A percentile compares a stretch with the other conserved stretches of the same genome.
Conservation (phyloP, 2,329 filamentous ascomycete species). For the Verruconis gallopava region DNA sequence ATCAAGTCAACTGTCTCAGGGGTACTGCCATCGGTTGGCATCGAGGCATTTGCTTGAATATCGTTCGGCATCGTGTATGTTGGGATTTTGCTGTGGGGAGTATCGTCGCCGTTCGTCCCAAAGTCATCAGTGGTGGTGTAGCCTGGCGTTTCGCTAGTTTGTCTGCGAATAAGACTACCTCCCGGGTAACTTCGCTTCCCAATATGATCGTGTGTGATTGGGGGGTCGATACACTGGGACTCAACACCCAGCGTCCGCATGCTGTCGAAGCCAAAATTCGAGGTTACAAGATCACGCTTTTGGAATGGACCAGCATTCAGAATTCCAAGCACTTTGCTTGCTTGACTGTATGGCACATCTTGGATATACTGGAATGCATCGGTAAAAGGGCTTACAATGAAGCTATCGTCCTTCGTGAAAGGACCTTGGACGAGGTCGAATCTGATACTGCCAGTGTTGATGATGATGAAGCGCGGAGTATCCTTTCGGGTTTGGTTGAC, state of each 20-base stretch:
- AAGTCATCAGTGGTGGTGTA: conserved; percentile 46
- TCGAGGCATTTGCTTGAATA: conserved; percentile 37
- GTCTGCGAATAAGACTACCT: conserved; percentile 35
- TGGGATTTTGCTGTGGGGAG: conserved; percentile 36
- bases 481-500: conserved; percentile 39
- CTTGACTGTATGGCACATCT: conserved; percentile 37
- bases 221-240: conserved; percentile 38
- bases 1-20: conserved; percentile 39
- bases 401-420: conserved; percentile 42
- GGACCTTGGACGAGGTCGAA: conserved; percentile 51
- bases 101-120: conserved; percentile 44
- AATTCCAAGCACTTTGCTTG: conserved; percentile 25
- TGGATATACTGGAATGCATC: conserved; percentile 42
- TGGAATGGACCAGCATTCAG: conserved; percentile 33
- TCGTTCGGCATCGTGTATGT: conserved; percentile 36
- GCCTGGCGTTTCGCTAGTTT: conserved; percentile 31
- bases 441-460: conserved; percentile 48
- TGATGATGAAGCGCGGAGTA: conserved; percentile 42
- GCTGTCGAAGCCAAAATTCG: conserved; percentile 25
- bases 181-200: conserved; percentile 18
- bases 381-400: conserved; percentile 44
- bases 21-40: conserved; percentile 29
- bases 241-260: conserved; percentile 27
- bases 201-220: conserved; percentile 19
- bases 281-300: conserved; percentile 20